phyloP scores from a whole-genome alignment of 768 basidiomycete species.

The Calocybe gangraenosa region DNA sequence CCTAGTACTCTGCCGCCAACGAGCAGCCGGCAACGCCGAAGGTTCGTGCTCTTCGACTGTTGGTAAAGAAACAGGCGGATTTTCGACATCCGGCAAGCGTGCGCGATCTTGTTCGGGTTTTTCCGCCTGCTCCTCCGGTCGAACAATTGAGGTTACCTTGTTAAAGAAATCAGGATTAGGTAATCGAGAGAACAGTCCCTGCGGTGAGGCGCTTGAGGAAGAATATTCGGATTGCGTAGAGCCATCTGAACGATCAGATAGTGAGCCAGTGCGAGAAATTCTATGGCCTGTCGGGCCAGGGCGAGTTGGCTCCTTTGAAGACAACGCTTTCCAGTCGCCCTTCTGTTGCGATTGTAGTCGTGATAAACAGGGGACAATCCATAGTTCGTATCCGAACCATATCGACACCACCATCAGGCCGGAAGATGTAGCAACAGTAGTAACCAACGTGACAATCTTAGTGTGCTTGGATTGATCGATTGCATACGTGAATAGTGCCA shows the following conservation, averaged over 20 bases:
- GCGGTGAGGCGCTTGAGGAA: neutral
- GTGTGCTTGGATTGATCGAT: conserved; percentile 11
- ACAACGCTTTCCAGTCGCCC: conserved; percentile 3
- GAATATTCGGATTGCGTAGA: conserved; percentile 3
- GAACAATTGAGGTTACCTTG: neutral
- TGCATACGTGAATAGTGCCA: conserved; percentile 14
- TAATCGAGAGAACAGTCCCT: neutral
- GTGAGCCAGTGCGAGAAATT: conserved; percentile 4
- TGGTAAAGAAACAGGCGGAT: too few relatives aligned
- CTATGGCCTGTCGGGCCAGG: neutral
- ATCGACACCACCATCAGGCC: conserved; percentile 6
- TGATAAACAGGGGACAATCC: conserved; percentile 11
- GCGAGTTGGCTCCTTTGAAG: neutral
- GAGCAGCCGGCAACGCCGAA: neutral
- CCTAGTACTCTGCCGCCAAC: neutral
- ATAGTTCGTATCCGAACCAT: conserved; percentile 18
- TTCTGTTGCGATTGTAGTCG: neutral
- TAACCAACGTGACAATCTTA: conserved; percentile 11
- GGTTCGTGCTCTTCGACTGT: neutral
- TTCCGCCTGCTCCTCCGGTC: too few relatives aligned
- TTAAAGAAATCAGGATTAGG: neutral
- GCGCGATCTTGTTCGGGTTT: too few relatives aligned
- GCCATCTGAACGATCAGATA: conserved; percentile 8
- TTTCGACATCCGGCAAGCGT: too few relatives aligned
- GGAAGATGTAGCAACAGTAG: conserved; percentile 13